phyloP scores from a whole-genome alignment of 441 rosid species.

The Theobroma grandiflorum region DNA sequence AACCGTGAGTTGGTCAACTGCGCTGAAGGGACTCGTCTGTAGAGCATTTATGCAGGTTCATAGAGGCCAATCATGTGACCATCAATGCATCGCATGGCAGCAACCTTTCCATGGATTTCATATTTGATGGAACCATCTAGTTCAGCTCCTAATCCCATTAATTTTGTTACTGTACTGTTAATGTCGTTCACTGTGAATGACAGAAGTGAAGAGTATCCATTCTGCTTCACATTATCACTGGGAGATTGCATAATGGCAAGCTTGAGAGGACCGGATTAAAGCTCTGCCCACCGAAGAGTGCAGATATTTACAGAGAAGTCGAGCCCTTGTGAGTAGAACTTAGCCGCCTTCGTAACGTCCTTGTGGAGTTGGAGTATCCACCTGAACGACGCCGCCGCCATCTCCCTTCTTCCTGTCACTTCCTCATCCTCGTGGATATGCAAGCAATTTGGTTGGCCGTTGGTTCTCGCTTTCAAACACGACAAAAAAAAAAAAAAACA shows the following conservation, averaged over 20 bases:
- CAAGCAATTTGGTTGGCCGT: neutral
- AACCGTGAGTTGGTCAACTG: neutral
- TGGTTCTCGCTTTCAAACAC: too few relatives aligned
- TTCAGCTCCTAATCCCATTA: slow-evolving; percentile 89
- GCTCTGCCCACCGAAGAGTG: slow-evolving; percentile 90
- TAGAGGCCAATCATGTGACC: slow-evolving; percentile 90
- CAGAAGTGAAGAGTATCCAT: slow-evolving; percentile 72
- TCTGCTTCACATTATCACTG: slow-evolving; percentile 65
- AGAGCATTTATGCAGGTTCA: slow-evolving; percentile 56
- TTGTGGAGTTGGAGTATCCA: slow-evolving; percentile 92
- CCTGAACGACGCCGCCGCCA: slow-evolving; percentile 76
- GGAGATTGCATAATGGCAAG: slow-evolving; percentile 81
- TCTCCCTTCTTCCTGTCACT: slow-evolving; percentile 24
- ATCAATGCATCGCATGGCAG: slow-evolving; percentile 82
- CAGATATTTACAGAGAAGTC: slow-evolving; percentile 78
- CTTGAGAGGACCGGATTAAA: slow-evolving; percentile 77
- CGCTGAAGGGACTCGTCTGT: slow-evolving; percentile 1
- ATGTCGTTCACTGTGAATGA: slow-evolving; percentile 90
- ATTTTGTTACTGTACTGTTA: slow-evolving; percentile 69
- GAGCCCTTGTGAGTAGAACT: slow-evolving; percentile 87
- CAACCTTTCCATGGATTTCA: slow-evolving; percentile 95
- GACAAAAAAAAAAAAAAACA: too few relatives aligned
- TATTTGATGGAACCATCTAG: slow-evolving; percentile 91
- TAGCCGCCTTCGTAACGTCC: slow-evolving; percentile 88
- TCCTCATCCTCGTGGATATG: neutral